phyloP scores from a whole-genome alignment of 2,329 filamentous ascomycete genomes.

The Cercospora sp. region DNA sequence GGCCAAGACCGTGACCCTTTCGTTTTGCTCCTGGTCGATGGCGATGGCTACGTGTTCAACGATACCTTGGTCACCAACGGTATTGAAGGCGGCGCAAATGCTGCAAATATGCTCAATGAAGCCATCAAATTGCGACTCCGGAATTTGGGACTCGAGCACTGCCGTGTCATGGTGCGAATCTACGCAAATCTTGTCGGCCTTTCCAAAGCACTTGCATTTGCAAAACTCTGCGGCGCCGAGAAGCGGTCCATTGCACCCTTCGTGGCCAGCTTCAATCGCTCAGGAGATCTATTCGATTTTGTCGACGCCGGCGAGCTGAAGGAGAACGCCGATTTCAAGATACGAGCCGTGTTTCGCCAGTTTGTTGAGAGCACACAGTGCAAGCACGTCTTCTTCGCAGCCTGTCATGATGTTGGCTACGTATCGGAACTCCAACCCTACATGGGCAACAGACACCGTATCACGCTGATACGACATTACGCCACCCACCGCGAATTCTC shows the following conservation, averaged over 20 bases:
- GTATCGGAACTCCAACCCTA: conserved; percentile 58
- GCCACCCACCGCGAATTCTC: conserved; percentile 56
- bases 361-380: conserved; percentile 62
- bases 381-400: conserved; percentile 64
- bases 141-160: conserved; percentile 51
- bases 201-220: conserved; percentile 49
- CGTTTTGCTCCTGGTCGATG: conserved; percentile 62
- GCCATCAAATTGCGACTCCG: conserved; percentile 51
- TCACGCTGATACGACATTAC: conserved; percentile 58
- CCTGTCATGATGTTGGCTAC: conserved; percentile 62
- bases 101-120: conserved; percentile 56
- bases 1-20: conserved; percentile 56
- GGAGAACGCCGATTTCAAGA: conserved; percentile 61
- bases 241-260: conserved; percentile 59
- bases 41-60: conserved; percentile 57
- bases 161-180: conserved; percentile 52
- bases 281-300: conserved; percentile 61
- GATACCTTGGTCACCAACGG: conserved; percentile 35
- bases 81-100: conserved; percentile 55
- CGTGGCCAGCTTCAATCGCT: conserved; percentile 55
- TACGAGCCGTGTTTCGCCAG: conserved; percentile 54
- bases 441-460: conserved; percentile 46
- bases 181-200: conserved; percentile 51
- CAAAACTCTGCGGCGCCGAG: conserved; percentile 54
- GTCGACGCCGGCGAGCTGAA: conserved; percentile 63